phyloP scores from a whole-genome alignment of 148 eudicot genomes.

The Amaranthus hypochondriacus region DNA sequence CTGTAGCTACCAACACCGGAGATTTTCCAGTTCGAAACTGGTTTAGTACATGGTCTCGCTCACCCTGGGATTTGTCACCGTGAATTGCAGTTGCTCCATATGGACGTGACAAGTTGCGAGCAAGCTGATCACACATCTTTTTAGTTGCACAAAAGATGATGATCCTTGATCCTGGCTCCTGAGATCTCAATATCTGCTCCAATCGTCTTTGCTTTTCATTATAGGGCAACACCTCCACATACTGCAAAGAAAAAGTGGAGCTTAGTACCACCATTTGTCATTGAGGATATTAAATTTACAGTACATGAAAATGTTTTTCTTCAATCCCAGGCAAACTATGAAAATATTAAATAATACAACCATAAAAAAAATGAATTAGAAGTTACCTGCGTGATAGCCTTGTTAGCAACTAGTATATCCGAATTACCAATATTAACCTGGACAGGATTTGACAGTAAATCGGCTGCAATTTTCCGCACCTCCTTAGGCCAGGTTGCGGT shows the following conservation, averaged over 20 bases:
- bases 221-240: slow-evolving; percentile 60
- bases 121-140: slow-evolving; percentile 89
- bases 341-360: background rate
- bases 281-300: background rate
- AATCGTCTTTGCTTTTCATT: slow-evolving; percentile 75
- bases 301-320: background rate
- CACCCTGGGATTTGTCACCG: slow-evolving; percentile 85
- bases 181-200: slow-evolving; percentile 81
- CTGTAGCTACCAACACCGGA: slow-evolving; percentile 96
- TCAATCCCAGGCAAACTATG: background rate
- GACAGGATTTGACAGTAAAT: slow-evolving; percentile 68
- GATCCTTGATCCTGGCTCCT: slow-evolving; percentile 89
- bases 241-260: slow-evolving; percentile 33
- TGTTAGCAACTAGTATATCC: slow-evolving; percentile 92
- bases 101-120: slow-evolving; percentile 59
- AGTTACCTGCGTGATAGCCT: slow-evolving; percentile 51
- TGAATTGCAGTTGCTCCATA: slow-evolving; percentile 95
- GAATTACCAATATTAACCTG: slow-evolving; percentile 96
- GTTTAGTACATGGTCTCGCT: slow-evolving; percentile 72
- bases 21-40: slow-evolving; percentile 74
- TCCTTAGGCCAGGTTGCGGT: slow-evolving; percentile 99
- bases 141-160: slow-evolving; percentile 95
- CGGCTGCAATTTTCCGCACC: slow-evolving; percentile 92
- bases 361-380: background rate
- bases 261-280: background rate